These are phyloP conservation scores for Jasminum sambac DNA, from an alignment of 257 asterid species.

Conservation along the genomic window DNA sequence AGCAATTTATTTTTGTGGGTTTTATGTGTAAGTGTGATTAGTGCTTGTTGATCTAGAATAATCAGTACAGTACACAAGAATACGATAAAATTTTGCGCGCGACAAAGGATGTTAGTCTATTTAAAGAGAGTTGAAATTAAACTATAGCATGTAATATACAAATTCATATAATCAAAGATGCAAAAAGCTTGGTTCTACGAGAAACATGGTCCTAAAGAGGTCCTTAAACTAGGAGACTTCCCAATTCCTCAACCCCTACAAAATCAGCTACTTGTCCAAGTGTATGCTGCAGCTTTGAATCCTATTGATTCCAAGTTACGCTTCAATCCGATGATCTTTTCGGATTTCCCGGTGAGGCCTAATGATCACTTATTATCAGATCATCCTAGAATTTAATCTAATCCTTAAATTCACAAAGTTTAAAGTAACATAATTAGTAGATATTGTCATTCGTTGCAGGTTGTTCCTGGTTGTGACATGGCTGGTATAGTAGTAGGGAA, in stretches of 20 bases:
- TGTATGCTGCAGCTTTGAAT: conserved; percentile 63
- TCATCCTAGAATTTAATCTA: neutral
- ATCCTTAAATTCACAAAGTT: too few species aligned
- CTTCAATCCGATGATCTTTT: conserved; percentile 30
- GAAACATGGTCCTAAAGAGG: conserved; percentile 59
- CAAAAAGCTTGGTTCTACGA: conserved; percentile 67
- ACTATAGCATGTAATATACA: too few species aligned
- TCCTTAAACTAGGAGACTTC: conserved; percentile 45
- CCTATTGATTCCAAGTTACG: conserved; percentile 70
- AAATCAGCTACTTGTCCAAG: conserved; percentile 50
- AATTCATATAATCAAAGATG: conserved; percentile 24
- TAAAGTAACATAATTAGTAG: neutral
- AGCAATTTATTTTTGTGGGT: too few species aligned
- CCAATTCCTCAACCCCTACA: conserved; percentile 46
- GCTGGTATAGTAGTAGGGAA: conserved; percentile 57
- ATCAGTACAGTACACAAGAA: too few species aligned
- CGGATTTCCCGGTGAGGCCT: conserved; percentile 48
- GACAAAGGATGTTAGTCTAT: neutral
- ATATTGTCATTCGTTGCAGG: conserved; percentile 30
- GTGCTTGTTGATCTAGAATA: too few species aligned
- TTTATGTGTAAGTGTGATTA: too few species aligned
- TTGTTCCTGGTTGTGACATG: conserved; percentile 73
- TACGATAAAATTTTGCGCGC: too few species aligned
- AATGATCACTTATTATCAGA: neutral
- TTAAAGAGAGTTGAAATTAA: neutral